phyloP scores from a whole-genome alignment of 352 stramenopile genomes.

The Pythium sukuiense region DNA sequence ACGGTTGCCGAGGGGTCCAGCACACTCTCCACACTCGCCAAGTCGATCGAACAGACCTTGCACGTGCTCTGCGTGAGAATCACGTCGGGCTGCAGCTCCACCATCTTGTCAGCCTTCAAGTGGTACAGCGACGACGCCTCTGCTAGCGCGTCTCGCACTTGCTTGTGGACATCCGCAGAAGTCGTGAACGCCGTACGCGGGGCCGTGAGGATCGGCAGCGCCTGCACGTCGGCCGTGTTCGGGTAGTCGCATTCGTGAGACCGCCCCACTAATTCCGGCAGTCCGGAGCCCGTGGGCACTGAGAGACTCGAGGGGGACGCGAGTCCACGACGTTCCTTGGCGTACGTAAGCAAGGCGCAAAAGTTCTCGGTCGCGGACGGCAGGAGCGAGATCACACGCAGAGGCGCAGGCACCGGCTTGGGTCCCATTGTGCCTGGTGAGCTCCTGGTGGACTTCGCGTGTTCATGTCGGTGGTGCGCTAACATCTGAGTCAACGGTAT shows the following conservation, averaged over 20 bases:
- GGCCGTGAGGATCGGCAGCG: slow-evolving; percentile 57
- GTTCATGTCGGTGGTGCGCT: slow-evolving; percentile 9
- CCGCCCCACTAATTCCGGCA: slow-evolving; percentile 57
- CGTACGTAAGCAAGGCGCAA: slow-evolving; percentile 36
- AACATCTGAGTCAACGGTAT: neutral
- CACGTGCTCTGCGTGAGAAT: slow-evolving; percentile 76
- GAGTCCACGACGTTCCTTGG: slow-evolving; percentile 12
- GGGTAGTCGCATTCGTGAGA: slow-evolving; percentile 80
- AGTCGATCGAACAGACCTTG: slow-evolving; percentile 74
- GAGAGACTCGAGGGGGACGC: neutral
- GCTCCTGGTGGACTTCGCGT: slow-evolving; percentile 8
- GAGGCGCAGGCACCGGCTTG: slow-evolving; percentile 10
- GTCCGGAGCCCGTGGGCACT: slow-evolving; percentile 3
- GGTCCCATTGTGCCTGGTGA: slow-evolving; percentile 10
- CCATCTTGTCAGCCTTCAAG: slow-evolving; percentile 43
- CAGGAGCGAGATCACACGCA: slow-evolving; percentile 71
- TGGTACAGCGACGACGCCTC: slow-evolving; percentile 64
- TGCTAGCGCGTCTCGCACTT: slow-evolving; percentile 52
- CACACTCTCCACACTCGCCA: slow-evolving; percentile 43
- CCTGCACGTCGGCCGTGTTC: slow-evolving; percentile 24
- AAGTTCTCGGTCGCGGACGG: slow-evolving; percentile 72
- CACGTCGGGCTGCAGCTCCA: slow-evolving; percentile 50
- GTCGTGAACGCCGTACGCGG: slow-evolving; percentile 64
- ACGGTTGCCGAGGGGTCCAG: slow-evolving; percentile 13
- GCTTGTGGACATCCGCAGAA: slow-evolving; percentile 60